Conservation (phyloP, 2,329 filamentous ascomycete species). For the Simplicillium aogashimaense region DNA sequence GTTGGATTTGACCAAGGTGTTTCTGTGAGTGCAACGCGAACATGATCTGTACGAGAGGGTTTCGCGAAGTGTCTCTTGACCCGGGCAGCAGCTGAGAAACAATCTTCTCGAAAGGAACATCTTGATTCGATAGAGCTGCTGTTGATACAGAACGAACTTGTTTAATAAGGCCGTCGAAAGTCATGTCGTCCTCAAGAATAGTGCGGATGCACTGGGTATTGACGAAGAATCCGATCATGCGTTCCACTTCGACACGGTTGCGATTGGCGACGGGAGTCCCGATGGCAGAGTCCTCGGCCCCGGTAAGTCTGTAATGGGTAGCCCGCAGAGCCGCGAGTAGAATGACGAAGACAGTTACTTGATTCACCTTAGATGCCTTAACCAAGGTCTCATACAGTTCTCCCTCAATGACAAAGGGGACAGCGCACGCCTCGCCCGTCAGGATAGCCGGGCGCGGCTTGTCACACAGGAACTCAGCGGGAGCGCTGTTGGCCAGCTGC, state of each 20-base stretch:
- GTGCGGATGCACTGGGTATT: conserved; percentile 10
- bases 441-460: background rate
- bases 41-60: conserved; percentile 7
- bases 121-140: conserved; percentile 8
- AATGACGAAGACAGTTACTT: conserved; percentile 5
- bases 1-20: background rate
- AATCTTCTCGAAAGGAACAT: conserved; percentile 8
- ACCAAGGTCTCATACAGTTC: conserved; percentile 3
- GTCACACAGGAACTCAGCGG: conserved; percentile 1
- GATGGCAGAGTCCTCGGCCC: conserved; percentile 5
- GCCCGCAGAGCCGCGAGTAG: conserved; percentile 7
- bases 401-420: background rate
- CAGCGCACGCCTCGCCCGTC: background rate
- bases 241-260: conserved; percentile 5
- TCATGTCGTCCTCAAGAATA: conserved; percentile 2
- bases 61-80: conserved; percentile 2
- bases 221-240: conserved; percentile 11
- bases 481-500: conserved; percentile 3
- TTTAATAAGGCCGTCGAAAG: conserved; percentile 6
- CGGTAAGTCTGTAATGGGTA: conserved; percentile 10
- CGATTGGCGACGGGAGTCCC: conserved; percentile 9
- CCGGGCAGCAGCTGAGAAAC: conserved; percentile 2
- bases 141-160: conserved; percentile 5
- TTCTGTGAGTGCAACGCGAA: conserved; percentile 7
- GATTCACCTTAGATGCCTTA: conserved; percentile 3